Conservation (phyloP, 192 early-diverging fungal genomes). For the Coemansia sp. region DNA sequence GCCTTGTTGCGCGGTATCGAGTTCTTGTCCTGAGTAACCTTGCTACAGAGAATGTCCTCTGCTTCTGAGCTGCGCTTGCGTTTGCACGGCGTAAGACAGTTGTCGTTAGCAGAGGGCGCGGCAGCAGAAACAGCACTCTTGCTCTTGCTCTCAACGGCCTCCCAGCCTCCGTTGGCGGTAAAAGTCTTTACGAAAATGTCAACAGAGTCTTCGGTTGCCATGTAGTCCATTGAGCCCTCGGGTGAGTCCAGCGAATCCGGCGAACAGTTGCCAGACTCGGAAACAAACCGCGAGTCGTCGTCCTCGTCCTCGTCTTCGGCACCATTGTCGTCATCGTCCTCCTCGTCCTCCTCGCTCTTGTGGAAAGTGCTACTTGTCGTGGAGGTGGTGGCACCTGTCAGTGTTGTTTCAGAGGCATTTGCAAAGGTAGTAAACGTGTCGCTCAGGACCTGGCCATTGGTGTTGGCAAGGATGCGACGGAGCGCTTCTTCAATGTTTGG, state of each 20-base stretch:
- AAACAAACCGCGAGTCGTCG: constrained; percentile 30
- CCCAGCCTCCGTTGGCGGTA: constrained; percentile 40
- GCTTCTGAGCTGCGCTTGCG: constrained; percentile 43
- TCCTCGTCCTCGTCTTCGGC: constrained; percentile 24
- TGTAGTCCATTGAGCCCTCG: constrained; percentile 33
- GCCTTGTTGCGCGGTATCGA: constrained; percentile 27
- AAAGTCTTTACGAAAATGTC: constrained; percentile 41
- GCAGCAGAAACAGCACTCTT: not conserved
- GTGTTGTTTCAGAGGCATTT: constrained; percentile 3
- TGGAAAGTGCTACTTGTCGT: not conserved
- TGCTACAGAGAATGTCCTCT: constrained; percentile 14
- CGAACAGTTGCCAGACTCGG: constrained; percentile 31
- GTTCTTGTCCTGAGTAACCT: constrained; percentile 22
- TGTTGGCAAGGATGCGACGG: constrained; percentile 43
- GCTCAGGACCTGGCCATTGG: constrained; percentile 40
- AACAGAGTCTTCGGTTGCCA: constrained; percentile 29
- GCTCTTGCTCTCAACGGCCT: constrained; percentile 14
- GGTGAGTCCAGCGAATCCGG: constrained; percentile 32
- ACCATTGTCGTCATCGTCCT: not conserved
- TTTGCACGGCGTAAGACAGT: constrained; percentile 46
- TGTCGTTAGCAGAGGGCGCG: constrained; percentile 9
- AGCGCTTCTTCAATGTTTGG: constrained; percentile 48
- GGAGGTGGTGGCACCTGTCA: not conserved
- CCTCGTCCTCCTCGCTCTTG: not conserved
- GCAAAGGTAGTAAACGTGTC: constrained; percentile 50